Evolutionary conservation across 2,329 filamentous ascomycete genomes (phyloP).

Genomic region (Penicillium corylophilum): DNA sequence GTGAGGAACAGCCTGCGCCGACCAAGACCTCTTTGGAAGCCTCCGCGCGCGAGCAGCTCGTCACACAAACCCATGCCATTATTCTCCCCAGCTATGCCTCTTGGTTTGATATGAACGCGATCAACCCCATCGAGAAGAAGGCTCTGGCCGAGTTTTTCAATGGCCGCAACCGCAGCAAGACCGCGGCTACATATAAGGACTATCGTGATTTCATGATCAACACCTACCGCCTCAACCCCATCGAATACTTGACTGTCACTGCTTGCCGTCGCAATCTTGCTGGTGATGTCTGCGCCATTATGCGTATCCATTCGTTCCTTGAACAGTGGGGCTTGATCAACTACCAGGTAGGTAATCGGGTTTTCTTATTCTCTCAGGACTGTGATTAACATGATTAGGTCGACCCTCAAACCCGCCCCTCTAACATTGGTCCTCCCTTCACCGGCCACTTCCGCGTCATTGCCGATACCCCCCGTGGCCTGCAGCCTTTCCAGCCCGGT

Average conservation of each 20-base stretch:
- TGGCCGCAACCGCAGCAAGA: conserved; percentile 96
- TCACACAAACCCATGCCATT: conserved; percentile 91
- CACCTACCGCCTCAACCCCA: conserved; percentile 92
- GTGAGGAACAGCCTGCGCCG: conserved; percentile 59
- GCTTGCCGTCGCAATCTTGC: conserved; percentile 92
- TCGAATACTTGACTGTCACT: conserved; percentile 95
- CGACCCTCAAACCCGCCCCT: conserved; percentile 90
- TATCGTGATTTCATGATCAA: conserved; percentile 99
- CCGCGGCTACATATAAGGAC: conserved; percentile 94
- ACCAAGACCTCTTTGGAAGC: conserved; percentile 80
- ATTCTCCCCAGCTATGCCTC: conserved; percentile 96
- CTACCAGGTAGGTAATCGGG: conserved; percentile 72
- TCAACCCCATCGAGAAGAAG: conserved; percentile 90
- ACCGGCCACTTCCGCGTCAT: conserved; percentile 97
- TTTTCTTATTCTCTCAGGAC: conserved; percentile 2
- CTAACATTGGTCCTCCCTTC: conserved; percentile 92
- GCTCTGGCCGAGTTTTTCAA: conserved; percentile 98
- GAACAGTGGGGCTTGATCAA: conserved; percentile 99
- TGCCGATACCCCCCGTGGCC: conserved; percentile 88
- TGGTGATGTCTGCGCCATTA: conserved; percentile 97
- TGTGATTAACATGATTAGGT: conserved; percentile 60
- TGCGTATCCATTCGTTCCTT: conserved; percentile 96
- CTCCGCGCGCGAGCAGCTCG: conserved; percentile 85
- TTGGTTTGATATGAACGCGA: conserved; percentile 97
- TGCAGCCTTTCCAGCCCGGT: conserved; percentile 92